Conservation (phyloP, 2,329 filamentous ascomycete genomes). For the Chalara sp. region DNA sequence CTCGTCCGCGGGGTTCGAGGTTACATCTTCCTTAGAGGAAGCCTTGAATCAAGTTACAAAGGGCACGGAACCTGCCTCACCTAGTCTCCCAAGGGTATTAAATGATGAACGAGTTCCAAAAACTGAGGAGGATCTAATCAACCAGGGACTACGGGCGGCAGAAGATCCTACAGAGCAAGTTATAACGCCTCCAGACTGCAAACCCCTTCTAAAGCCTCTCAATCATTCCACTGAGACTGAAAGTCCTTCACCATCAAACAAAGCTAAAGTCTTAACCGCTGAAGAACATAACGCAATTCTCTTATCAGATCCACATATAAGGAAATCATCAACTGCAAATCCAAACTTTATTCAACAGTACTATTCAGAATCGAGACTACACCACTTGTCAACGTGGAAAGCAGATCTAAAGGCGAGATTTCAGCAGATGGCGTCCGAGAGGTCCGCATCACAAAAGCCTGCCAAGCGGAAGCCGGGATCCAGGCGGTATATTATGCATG, state of each 20-base stretch:
- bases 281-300: conserved; percentile 89
- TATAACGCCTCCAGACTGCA: background rate
- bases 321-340: conserved; percentile 86
- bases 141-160: background rate
- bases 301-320: conserved; percentile 74
- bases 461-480: conserved; percentile 51
- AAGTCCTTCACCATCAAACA: conserved; percentile 14
- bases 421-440: conserved; percentile 72
- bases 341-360: conserved; percentile 92
- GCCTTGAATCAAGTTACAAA: conserved; percentile 16
- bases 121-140: background rate
- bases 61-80: background rate
- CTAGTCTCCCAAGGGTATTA: background rate
- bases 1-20: conserved; percentile 23
- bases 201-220: background rate
- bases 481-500: conserved; percentile 81
- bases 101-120: background rate
- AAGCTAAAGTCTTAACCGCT: conserved; percentile 53
- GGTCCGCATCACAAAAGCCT: conserved; percentile 41
- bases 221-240: conserved; percentile 12
- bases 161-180: background rate
- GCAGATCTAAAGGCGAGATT: conserved; percentile 85
- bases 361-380: conserved; percentile 88
- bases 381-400: conserved; percentile 96
- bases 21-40: conserved; percentile 27